Conservation (phyloP, 176 grass and related monocot genomes). For the Leersia perrieri region DNA sequence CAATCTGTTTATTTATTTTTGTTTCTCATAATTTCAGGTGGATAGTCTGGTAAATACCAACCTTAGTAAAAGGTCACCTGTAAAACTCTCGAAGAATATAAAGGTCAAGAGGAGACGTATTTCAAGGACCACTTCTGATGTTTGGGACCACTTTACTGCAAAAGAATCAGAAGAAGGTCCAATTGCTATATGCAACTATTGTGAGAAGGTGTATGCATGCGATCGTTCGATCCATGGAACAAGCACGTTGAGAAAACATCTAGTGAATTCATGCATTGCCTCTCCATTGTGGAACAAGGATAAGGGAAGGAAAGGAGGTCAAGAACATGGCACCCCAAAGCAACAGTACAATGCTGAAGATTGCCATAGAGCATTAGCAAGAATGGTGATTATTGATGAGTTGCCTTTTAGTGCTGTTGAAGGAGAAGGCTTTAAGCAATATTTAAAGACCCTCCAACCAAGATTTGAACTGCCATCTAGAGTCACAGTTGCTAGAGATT, state of each 20-base stretch:
- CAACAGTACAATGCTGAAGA: background rate
- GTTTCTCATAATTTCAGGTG: too few relatives aligned
- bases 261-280: background rate
- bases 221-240: background rate
- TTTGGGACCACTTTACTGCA: background rate
- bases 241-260: background rate
- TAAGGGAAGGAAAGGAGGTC: background rate
- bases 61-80: background rate
- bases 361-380: background rate
- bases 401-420: background rate
- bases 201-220: background rate
- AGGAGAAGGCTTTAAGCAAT: background rate
- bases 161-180: background rate
- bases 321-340: background rate
- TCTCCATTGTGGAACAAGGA: background rate
- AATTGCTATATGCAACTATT: background rate
- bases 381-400: background rate
- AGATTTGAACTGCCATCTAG: background rate
- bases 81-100: background rate
- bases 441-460: background rate
- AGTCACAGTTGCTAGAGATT: constrained; percentile 5
- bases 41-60: too few relatives aligned
- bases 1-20: too few relatives aligned
- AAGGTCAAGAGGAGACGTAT: background rate
- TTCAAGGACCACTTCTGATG: background rate